Percentiles rank a stretch among this genome's conserved stretches.
Evolutionary conservation across 805 yeast species (phyloP).

Genomic region (Hemisphaericaspora nanyangensis): DNA sequence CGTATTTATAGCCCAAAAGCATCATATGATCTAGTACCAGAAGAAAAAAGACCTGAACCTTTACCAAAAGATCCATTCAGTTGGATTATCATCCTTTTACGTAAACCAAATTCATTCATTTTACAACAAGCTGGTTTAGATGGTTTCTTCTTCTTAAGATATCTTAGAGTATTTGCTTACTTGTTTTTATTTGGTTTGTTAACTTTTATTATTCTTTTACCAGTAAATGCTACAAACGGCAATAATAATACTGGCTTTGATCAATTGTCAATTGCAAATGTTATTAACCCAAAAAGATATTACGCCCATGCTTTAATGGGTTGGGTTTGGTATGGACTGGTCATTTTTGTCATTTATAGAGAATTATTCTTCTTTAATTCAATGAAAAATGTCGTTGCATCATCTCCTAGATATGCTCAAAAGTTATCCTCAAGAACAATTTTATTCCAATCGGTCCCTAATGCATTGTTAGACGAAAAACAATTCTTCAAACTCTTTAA

Average conservation of each 20-base stretch:
- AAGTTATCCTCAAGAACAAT: slow-evolving; percentile 77
- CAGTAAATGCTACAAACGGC: slow-evolving; percentile 75
- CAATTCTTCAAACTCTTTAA: slow-evolving; percentile 73
- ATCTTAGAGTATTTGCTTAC: slow-evolving; percentile 53
- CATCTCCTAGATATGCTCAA: slow-evolving; percentile 78
- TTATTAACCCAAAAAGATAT: slow-evolving; percentile 55
- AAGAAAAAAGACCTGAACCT: slow-evolving; percentile 67
- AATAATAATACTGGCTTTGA: slow-evolving; percentile 65
- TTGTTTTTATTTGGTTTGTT: slow-evolving; percentile 45
- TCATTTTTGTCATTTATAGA: slow-evolving; percentile 72
- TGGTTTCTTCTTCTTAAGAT: slow-evolving; percentile 87
- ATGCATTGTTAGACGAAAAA: slow-evolving; percentile 63
- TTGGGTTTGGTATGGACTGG: slow-evolving; percentile 71
- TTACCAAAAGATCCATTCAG: slow-evolving; percentile 62
- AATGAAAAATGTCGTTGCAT: slow-evolving; percentile 68
- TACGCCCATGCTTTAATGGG: slow-evolving; percentile 83
- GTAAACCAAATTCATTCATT: slow-evolving; percentile 68
- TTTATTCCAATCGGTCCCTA: slow-evolving; percentile 79
- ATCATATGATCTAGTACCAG: slow-evolving; percentile 53
- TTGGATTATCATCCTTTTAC: slow-evolving; percentile 66
- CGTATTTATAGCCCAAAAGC: slow-evolving; percentile 85
- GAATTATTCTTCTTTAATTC: slow-evolving; percentile 78
- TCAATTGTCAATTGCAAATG: slow-evolving; percentile 73
- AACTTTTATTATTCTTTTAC: slow-evolving; percentile 68
- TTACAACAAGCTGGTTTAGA: slow-evolving; percentile 90